phyloP scores from a whole-genome alignment of 2,329 filamentous ascomycete genomes.

The Aplosporella prunicola region DNA sequence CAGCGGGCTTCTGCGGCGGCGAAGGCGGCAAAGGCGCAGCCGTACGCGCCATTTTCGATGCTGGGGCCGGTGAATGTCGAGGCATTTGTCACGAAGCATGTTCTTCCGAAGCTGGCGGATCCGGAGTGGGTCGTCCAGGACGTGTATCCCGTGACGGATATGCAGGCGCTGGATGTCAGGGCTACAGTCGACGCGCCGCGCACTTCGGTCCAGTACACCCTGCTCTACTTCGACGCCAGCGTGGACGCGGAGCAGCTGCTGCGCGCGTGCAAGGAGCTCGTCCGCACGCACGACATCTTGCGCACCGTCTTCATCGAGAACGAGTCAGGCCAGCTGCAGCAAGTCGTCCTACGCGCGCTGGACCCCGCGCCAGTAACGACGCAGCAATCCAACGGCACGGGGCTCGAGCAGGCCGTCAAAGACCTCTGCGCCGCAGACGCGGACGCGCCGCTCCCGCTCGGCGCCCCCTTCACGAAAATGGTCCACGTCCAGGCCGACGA shows the following conservation, averaged over 20 bases:
- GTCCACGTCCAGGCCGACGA: constrained; percentile 40
- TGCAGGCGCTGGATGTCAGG: constrained; percentile 51
- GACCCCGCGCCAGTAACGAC: constrained; percentile 39
- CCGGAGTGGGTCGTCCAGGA: constrained; percentile 44
- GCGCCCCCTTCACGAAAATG: constrained; percentile 53
- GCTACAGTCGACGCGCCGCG: constrained; percentile 50
- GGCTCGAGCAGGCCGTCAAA: constrained; percentile 43
- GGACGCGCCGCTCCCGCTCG: constrained; percentile 46
- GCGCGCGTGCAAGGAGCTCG: constrained; percentile 45
- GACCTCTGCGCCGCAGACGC: constrained; percentile 49
- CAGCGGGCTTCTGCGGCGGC: constrained; percentile 13
- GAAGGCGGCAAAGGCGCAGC: constrained; percentile 16
- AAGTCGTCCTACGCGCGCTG: constrained; percentile 50
- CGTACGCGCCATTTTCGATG: constrained; percentile 43
- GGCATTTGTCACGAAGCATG: constrained; percentile 37
- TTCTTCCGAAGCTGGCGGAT: constrained; percentile 45
- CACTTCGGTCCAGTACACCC: constrained; percentile 54
- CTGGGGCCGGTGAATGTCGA: constrained; percentile 34
- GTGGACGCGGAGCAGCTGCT: constrained; percentile 44
- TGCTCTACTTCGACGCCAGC: constrained; percentile 49
- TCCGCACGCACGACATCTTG: constrained; percentile 53
- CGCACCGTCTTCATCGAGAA: constrained; percentile 53
- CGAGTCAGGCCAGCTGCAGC: constrained; percentile 42
- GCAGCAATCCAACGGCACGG: constrained; percentile 34
- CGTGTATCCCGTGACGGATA: constrained; percentile 48